Conservation (phyloP, 2,329 filamentous ascomycete species). For the Penicillium freii region DNA sequence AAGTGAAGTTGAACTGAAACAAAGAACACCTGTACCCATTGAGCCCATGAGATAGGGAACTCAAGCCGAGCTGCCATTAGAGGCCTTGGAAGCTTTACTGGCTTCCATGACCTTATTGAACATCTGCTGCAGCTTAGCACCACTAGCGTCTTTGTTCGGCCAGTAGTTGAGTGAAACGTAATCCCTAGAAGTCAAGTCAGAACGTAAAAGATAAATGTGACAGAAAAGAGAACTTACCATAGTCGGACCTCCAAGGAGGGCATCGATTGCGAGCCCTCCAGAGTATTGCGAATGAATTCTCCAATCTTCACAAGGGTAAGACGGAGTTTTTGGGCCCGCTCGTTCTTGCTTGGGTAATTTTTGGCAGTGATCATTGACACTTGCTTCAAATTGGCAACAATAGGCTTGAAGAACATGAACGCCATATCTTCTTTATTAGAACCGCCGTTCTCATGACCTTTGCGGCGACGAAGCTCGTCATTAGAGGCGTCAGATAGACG, state of each 20-base stretch:
- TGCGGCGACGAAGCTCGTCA: conserved; percentile 38
- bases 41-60: not conserved
- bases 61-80: conserved; percentile 28
- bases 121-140: conserved; percentile 38
- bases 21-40: conserved; percentile 4
- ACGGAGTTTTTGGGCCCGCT: conserved; percentile 46
- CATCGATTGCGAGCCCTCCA: conserved; percentile 40
- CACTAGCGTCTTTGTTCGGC: conserved; percentile 46
- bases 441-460: conserved; percentile 39
- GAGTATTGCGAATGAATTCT: conserved; percentile 44
- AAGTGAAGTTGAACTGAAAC: conserved; percentile 6
- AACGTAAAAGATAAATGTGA: not conserved
- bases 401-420: conserved; percentile 48
- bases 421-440: conserved; percentile 40
- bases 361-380: conserved; percentile 49
- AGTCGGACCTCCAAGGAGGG: conserved; percentile 45
- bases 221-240: conserved; percentile 38
- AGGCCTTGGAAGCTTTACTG: conserved; percentile 27
- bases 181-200: conserved; percentile 39
- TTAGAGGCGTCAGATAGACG: conserved; percentile 34
- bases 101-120: conserved; percentile 39
- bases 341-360: conserved; percentile 44
- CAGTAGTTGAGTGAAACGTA: conserved; percentile 47
- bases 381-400: conserved; percentile 43
- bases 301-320: conserved; percentile 47